phyloP scores from a whole-genome alignment of 768 basidiomycete species.

The Atractiella rhizophila region DNA sequence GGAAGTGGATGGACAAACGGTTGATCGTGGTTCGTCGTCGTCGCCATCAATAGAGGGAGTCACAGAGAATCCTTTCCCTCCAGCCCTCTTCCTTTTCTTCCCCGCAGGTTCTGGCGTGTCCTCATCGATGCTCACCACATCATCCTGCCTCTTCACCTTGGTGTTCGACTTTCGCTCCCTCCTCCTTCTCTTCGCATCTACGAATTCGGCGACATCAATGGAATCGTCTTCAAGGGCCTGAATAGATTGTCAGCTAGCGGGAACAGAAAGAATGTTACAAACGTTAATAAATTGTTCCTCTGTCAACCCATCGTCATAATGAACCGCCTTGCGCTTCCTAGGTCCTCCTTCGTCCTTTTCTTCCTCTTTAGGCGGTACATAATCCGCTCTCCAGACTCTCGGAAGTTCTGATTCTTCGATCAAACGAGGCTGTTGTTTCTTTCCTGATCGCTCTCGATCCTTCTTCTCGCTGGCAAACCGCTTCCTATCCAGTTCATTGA shows the following conservation, averaged over 20 bases:
- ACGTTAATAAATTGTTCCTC: constrained; percentile 85
- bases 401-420: constrained; percentile 76
- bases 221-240: constrained; percentile 19
- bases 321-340: constrained; percentile 39
- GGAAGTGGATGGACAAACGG: constrained; percentile 25
- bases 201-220: constrained; percentile 15
- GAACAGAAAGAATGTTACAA: constrained; percentile 16
- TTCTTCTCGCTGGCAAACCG: constrained; percentile 43
- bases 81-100: constrained; percentile 17
- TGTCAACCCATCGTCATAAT: constrained; percentile 75
- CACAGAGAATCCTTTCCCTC: constrained; percentile 41
- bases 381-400: constrained; percentile 54
- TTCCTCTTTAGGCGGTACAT: constrained; percentile 28
- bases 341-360: constrained; percentile 23
- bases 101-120: constrained; percentile 3
- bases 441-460: constrained; percentile 39
- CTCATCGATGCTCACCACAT: constrained; percentile 7
- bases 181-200: constrained; percentile 13
- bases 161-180: constrained; percentile 3
- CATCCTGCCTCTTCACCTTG: constrained; percentile 15
- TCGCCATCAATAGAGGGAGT: constrained; percentile 48
- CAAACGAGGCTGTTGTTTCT: constrained; percentile 43
- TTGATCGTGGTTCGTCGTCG: constrained; percentile 41
- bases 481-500: constrained; percentile 56
- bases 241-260: not conserved